Base-by-base conservation (phyloP, 1,284 basidiomycete species). In the Spongiforma sp. region DNA sequence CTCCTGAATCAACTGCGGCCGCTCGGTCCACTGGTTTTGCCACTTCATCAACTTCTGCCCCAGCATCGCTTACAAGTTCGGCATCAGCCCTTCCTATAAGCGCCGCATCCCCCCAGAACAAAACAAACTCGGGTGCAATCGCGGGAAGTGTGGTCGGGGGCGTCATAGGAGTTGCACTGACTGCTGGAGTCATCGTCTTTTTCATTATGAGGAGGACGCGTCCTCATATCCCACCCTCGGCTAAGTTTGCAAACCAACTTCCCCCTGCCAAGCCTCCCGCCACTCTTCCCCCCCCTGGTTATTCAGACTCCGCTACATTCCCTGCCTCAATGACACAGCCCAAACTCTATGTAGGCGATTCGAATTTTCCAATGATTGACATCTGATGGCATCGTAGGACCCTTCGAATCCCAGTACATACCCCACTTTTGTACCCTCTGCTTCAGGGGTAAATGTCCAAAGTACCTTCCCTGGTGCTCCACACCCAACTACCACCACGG, bases 141-240 rank as follows among this genome's bases (percentile, higher is more conserved):
- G 77, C 72, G 1, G 78, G 71, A 10, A 81, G 81, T 21, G 76
- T 82, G 8, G 73, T 84, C 14, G 83, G 82, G 36, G 82, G 77
- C 32, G 57, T 80, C 8, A 63, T 78, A 1, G 73, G 71, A 12
- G 59, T 77, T 32, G 76, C 73, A 5, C 30, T 77, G 28, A 69
- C 81, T 11, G 71, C 54, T 12, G 74, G 65, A 9, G 59, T 66
- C 17, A 32, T 70, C 9, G 66, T 69, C 50, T 78, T 75, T 68
- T 69, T 77, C 63, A 24, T 72, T 28, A 57, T 70, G 60, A 81
- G 67, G 52, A 72, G 68, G 24, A 78, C 71, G 43, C 73, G 73
- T 26, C 60, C 74, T n/a, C 61, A 41, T 53, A 34, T 24, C 5
- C 41, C 65, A 4, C 60, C 66, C 11, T 67, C 72, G n/a, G 61